A percentile compares a stretch with the other conserved stretches of the same genome.
Evolutionary conservation across 768 basidiomycete genomes (phyloP).

Genomic region (Dioszegia hungarica): DNA sequence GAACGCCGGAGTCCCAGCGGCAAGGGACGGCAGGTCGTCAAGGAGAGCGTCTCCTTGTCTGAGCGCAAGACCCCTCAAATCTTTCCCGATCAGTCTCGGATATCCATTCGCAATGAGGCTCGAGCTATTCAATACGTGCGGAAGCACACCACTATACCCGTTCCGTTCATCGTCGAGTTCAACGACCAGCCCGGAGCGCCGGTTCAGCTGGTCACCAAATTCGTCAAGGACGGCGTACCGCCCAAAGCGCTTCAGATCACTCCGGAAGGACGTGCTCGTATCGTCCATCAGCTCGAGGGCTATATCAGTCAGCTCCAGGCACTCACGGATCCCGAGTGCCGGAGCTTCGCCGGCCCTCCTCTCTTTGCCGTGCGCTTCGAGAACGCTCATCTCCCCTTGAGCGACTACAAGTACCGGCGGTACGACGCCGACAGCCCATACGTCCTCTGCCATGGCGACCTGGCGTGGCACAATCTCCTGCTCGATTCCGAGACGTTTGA

Average conservation of each 20-base stretch:
- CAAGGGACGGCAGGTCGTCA: neutral
- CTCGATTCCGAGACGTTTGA: constrained; percentile 8
- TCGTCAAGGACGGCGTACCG: neutral
- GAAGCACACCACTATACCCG: neutral
- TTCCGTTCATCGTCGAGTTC: neutral
- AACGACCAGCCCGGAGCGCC: neutral
- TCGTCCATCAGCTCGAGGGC: neutral
- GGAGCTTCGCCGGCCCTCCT: neutral
- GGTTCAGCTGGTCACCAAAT: neutral
- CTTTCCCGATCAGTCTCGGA: neutral
- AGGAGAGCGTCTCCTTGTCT: neutral
- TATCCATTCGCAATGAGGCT: neutral
- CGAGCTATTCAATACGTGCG: neutral
- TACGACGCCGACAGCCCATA: constrained; percentile 1
- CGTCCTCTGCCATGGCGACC: constrained; percentile 19
- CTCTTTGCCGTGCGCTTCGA: neutral
- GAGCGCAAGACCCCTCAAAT: neutral
- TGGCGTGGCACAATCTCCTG: constrained; percentile 10
- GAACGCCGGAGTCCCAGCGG: neutral
- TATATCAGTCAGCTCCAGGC: neutral
- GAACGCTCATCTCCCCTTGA: neutral
- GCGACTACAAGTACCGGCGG: neutral
- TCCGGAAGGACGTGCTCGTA: neutral
- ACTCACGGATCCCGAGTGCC: neutral
- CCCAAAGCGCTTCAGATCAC: neutral